Evolutionary conservation across 1,284 basidiomycete species (phyloP).

Genomic region (Neotropicomus parvogracilis): DNA sequence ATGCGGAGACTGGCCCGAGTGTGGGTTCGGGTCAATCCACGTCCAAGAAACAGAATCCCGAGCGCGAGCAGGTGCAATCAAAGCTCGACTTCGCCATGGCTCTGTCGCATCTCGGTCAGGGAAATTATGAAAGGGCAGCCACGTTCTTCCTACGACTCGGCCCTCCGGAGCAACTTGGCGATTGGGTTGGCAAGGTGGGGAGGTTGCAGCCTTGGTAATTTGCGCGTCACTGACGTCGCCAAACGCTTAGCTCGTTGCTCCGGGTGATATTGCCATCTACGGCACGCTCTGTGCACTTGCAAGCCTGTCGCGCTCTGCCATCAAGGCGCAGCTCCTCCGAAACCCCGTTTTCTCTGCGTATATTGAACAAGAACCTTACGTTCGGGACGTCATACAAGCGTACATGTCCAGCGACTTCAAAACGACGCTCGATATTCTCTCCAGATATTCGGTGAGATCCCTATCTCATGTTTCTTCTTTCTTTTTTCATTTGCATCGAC

Average conservation of each 20-base stretch:
- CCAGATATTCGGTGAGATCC: slow-evolving; percentile 62
- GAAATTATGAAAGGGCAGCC: slow-evolving; percentile 75
- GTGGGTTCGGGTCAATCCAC: slow-evolving; percentile 31
- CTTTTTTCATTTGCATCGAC: neutral
- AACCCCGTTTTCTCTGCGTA: slow-evolving; percentile 70
- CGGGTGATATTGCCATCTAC: slow-evolving; percentile 81
- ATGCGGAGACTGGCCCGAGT: slow-evolving; percentile 17
- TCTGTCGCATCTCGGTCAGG: slow-evolving; percentile 66
- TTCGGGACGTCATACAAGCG: slow-evolving; percentile 77
- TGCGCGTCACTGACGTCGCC: neutral
- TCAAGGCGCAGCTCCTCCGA: slow-evolving; percentile 67
- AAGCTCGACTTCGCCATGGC: slow-evolving; percentile 79
- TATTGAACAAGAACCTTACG: slow-evolving; percentile 82
- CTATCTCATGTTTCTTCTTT: neutral
- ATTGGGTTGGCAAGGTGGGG: slow-evolving; percentile 67
- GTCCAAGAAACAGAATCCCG: slow-evolving; percentile 45
- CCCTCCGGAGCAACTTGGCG: slow-evolving; percentile 56
- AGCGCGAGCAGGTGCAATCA: slow-evolving; percentile 63
- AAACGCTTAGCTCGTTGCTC: slow-evolving; percentile 59
- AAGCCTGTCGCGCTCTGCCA: slow-evolving; percentile 62
- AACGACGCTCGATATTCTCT: slow-evolving; percentile 68
- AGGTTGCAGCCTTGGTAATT: neutral
- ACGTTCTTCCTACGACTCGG: slow-evolving; percentile 66
- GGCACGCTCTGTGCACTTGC: slow-evolving; percentile 78
- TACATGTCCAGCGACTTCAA: slow-evolving; percentile 84